Base-by-base conservation (phyloP, 1,139 yeast species). In the Saccharomyces uvarum region DNA sequence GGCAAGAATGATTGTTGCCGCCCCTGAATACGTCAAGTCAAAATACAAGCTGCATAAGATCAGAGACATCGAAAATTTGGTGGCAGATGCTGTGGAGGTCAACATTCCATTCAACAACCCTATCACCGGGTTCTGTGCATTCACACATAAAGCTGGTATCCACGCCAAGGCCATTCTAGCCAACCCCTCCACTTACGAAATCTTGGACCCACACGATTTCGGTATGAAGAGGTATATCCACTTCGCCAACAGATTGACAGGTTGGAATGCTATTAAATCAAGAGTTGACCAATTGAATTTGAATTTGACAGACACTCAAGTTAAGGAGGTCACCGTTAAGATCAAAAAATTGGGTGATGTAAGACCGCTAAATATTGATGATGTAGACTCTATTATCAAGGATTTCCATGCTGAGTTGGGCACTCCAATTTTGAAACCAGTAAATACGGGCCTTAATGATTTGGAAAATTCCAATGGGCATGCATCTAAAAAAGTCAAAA, bases 1-100 rank as follows among this genome's bases (percentile, higher is more conserved):
- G 97, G 98, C 98, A 53, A 84, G 98, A 76, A 93, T 93, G 99
- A 90, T 93, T 72, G 96, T 96, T 58, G 97, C 98, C 59, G 96
- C 91, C 75, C 87, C 98, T 70, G 97, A 91, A 67, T 93, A 93
- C 73, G 98, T 91, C 54, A 77, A 91, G 70, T 83, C 95, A 73
- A 93, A 93, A 78, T 93, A 93, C 78, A 93, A 93, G 79, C 79
- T 93, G 65, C 97, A 91, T 77, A 91, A 91, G 80, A 82, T 93
- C 66, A 86, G 98, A 77, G 98, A 93, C 70, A 79, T 93, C 70
- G 99, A 93, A 75, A 89, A 86, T 73, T 78, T 93, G 73, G 97
- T 93, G 59, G 98, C 98, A 53, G 97, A 91, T 62, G 96, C 97
- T 31, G 98, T 93, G 54, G 96, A 89, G 75, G 97, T 93, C 59